Conservation (phyloP, 2,329 filamentous ascomycete species). For the Cladosporium oxysporum region DNA sequence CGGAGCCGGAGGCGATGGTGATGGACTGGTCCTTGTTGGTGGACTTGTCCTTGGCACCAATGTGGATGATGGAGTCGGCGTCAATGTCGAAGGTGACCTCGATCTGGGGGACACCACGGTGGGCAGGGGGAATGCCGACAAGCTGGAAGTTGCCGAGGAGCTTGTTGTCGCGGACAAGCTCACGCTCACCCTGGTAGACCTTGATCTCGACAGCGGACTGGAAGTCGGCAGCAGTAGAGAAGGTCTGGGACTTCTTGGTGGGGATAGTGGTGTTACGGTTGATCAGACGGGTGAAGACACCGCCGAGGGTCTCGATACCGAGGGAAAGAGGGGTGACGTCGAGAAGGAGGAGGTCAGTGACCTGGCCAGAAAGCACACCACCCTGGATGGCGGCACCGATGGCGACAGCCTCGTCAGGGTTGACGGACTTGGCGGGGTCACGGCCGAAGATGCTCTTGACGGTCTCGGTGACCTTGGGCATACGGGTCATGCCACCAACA, state of each 20-base stretch:
- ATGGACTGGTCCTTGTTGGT: conserved; percentile 99
- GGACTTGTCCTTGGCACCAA: conserved; percentile 98
- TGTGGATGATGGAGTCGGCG: conserved; percentile 95
- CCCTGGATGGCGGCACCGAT: conserved; percentile 97
- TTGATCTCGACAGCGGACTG: conserved; percentile 99
- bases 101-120: conserved; percentile 93
- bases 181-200: conserved; percentile 99
- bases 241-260: conserved; percentile 98
- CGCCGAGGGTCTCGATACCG: conserved; percentile 96
- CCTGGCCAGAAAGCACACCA: conserved; percentile 93
- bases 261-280: conserved; percentile 99
- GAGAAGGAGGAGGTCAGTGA: conserved; percentile 91
- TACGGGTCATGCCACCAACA: conserved; percentile 98
- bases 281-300: conserved; percentile 97
- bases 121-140: conserved; percentile 91
- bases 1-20: conserved; percentile 95
- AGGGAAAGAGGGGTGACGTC: conserved; percentile 95
- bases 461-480: conserved; percentile 96
- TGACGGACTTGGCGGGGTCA: conserved; percentile 96
- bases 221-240: conserved; percentile 97
- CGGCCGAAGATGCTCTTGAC: conserved; percentile 97
- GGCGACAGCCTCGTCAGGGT: conserved; percentile 96
- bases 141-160: conserved; percentile 99
- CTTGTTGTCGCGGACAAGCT: conserved; percentile 98
- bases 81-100: conserved; percentile 99